phyloP scores from a whole-genome alignment of 352 stramenopile species.

The Pythium angustatum region DNA sequence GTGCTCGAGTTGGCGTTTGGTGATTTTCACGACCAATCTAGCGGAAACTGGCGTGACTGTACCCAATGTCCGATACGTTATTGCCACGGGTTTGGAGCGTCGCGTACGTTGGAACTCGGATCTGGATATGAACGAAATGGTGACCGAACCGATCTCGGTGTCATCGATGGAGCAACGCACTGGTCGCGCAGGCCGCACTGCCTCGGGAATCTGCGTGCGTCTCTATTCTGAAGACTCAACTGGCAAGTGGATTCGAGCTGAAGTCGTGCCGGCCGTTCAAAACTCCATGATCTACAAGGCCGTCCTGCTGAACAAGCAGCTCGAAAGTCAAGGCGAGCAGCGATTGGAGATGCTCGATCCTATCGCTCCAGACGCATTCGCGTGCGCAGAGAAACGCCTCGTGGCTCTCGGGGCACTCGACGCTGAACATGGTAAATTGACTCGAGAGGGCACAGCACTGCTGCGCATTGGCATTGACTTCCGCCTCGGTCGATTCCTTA shows the following conservation, averaged over 20 bases:
- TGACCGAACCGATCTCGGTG: slow-evolving; percentile 21
- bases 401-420: slow-evolving; percentile 21
- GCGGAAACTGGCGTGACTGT: slow-evolving; percentile 34
- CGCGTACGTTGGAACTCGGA: slow-evolving; percentile 27
- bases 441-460: slow-evolving; percentile 18
- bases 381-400: slow-evolving; percentile 4
- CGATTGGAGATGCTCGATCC: slow-evolving; percentile 23
- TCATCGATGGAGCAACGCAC: slow-evolving; percentile 27
- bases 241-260: slow-evolving; percentile 5
- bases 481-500: slow-evolving; percentile 27
- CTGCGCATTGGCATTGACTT: slow-evolving; percentile 24
- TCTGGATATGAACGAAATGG: slow-evolving; percentile 32
- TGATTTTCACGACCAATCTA: slow-evolving; percentile 34
- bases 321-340: slow-evolving; percentile 9
- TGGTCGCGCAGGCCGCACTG: slow-evolving; percentile 22
- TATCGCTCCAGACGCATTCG: slow-evolving; percentile 4
- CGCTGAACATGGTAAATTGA: slow-evolving; percentile 11
- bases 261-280: slow-evolving; percentile 8
- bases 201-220: slow-evolving; percentile 27
- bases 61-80: slow-evolving; percentile 33
- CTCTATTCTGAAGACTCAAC: slow-evolving; percentile 13
- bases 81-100: slow-evolving; percentile 33
- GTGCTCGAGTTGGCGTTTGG: background rate
- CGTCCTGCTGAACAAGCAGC: slow-evolving; percentile 26
- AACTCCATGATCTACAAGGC: slow-evolving; percentile 33